Percentiles rank a stretch among this genome's conserved stretches.
Evolutionary conservation across 768 basidiomycete species (phyloP).

Genomic region (Multifurca ochricompacta): DNA sequence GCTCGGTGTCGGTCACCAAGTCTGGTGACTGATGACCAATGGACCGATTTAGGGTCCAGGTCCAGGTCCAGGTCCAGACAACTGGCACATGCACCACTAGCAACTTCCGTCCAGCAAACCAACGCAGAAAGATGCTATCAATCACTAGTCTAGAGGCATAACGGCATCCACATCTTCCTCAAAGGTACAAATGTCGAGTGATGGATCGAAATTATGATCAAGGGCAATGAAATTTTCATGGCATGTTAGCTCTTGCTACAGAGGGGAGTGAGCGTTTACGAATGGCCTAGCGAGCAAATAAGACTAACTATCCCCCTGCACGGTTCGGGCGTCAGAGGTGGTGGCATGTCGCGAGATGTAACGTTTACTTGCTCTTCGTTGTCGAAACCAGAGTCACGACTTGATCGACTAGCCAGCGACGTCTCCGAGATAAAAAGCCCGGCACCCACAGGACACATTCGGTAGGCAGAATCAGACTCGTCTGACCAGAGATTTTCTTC

Average conservation of each 20-base stretch:
- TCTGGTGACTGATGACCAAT: background rate
- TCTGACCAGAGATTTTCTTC: conserved; percentile 6
- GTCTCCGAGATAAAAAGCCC: background rate
- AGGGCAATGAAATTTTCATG: conserved; percentile 4
- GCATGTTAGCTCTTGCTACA: background rate
- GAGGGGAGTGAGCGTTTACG: background rate
- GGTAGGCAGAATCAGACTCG: background rate
- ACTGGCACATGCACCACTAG: background rate
- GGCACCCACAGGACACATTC: background rate
- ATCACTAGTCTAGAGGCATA: conserved; percentile 4
- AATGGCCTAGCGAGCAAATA: background rate
- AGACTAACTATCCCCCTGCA: background rate
- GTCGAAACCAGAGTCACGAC: background rate
- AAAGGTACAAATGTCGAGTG: background rate
- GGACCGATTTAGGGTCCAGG: no score
- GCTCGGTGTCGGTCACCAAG: no score
- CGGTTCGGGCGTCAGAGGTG: background rate
- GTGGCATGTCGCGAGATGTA: background rate
- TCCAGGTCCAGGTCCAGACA: background rate
- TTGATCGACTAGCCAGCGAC: background rate
- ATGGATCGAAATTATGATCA: background rate
- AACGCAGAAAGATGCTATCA: background rate
- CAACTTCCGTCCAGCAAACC: background rate
- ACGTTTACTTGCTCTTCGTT: background rate
- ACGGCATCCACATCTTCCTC: conserved; percentile 1